Base-by-base conservation (phyloP, 345 rosid species). In the Toxicodendron radicans region DNA sequence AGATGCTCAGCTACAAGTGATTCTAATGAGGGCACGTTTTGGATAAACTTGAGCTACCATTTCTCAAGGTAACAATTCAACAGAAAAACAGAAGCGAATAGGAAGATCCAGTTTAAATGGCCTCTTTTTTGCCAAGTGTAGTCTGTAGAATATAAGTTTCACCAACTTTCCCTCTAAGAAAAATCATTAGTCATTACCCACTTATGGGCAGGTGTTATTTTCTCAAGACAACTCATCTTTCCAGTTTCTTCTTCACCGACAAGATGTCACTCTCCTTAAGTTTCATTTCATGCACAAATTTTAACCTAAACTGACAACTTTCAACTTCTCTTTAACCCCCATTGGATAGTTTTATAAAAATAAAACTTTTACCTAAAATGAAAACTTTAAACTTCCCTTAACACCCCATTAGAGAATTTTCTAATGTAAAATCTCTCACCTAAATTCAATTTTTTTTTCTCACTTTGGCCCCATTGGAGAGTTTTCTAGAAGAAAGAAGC, bases 101-200 rank as follows among this genome's bases (percentile, higher is more conserved):
- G 0, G 18, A 24, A 12, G 54, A 17, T 21, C 30, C 35, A 17
- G 24, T 7, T 27, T 66, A 17, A 57, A 16, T 17, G 43, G 70
- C 57, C 32, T 30, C 30, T 49, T 66, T 27, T 17, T 24, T 49
- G 70, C 70, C 57, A 66, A 1, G 74, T 58, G 74, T n/a, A n/a
- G n/a, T n/a, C n/a, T n/a, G n/a, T 58, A 18, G 21, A 45, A 2
- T 11, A 45, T n/a, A 46, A 0, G 9, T 32, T 14, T 23, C 52
- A 38, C 63, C 3, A 38, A 41, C 24, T 24, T 41, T 41, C 52
- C 24, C 45, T 45, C 23, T 16, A 17, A 35, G 48, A 57, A 43
- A 20, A 21, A 57, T 70, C 21, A 23, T 57, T 24, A 21, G 41
- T 70, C 21, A 23, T 57, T 24, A 10, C 3, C 24, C 52, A 17